phyloP scores from a whole-genome alignment of 169 alveolate genomes.

The Plasmodium knowlesi region DNA sequence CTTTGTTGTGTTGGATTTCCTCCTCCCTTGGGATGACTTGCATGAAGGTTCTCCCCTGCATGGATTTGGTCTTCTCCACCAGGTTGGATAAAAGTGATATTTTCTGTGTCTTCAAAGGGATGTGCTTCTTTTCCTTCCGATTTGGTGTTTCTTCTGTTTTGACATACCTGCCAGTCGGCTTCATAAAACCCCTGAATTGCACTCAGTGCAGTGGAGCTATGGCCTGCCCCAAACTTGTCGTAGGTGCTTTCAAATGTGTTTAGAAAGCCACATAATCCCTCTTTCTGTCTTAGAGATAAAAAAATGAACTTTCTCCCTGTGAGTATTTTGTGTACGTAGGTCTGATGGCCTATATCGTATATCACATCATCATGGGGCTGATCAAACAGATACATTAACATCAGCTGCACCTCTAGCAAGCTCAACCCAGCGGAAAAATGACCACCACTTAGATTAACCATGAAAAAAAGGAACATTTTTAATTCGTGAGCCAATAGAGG shows the following conservation, averaged over 20 bases:
- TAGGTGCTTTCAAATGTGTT: constrained; percentile 86
- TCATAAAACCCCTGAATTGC: constrained; percentile 88
- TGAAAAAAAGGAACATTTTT: constrained; percentile 74
- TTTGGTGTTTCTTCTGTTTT: neutral
- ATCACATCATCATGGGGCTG: constrained; percentile 87
- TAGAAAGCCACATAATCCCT: constrained; percentile 89
- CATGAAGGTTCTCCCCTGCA: neutral
- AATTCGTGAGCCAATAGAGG: constrained; percentile 67
- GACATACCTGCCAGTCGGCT: constrained; percentile 53
- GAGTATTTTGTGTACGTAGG: constrained; percentile 89
- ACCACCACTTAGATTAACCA: constrained; percentile 85
- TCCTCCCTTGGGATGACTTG: neutral
- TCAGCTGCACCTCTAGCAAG: constrained; percentile 88
- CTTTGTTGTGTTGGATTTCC: neutral
- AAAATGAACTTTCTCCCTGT: constrained; percentile 90
- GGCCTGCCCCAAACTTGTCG: constrained; percentile 93
- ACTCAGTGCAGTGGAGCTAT: constrained; percentile 90
- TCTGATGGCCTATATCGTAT: constrained; percentile 90
- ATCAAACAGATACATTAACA: constrained; percentile 86
- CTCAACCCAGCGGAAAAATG: constrained; percentile 89
- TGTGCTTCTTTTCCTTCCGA: neutral
- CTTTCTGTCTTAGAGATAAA: constrained; percentile 84
- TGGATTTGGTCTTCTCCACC: neutral
- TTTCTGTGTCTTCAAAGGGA: neutral
- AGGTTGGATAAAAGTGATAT: neutral